phyloP scores from a whole-genome alignment of 352 stramenopile genomes.

The Globisporangium irregulare region DNA sequence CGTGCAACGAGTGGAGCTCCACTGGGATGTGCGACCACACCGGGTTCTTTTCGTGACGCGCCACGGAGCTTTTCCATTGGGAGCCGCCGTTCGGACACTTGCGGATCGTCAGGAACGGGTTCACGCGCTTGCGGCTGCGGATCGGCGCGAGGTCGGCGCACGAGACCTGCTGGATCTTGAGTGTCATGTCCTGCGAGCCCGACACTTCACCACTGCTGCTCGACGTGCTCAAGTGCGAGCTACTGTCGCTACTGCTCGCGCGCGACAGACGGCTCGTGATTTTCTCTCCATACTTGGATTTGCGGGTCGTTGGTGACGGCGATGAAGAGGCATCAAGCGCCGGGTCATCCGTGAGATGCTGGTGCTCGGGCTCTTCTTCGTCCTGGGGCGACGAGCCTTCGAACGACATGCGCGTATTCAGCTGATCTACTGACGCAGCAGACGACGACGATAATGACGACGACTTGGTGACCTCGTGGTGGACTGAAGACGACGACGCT shows the following conservation, averaged over 20 bases:
- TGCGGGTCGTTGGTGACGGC: neutral
- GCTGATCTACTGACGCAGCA: neutral
- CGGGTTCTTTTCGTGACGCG: constrained; percentile 36
- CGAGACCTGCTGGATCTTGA: constrained; percentile 39
- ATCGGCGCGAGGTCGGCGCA: constrained; percentile 41
- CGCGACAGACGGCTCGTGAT: constrained; percentile 7
- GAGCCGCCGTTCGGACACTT: constrained; percentile 23
- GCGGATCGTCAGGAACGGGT: constrained; percentile 50
- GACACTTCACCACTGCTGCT: constrained; percentile 11
- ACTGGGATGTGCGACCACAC: constrained; percentile 42
- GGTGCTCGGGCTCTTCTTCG: constrained; percentile 25
- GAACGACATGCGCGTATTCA: constrained; percentile 22
- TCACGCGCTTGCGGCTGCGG: constrained; percentile 52
- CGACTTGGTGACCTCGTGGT: constrained; percentile 10
- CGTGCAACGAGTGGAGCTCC: constrained; percentile 31
- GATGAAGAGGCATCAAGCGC: neutral
- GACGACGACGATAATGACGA: constrained; percentile 14
- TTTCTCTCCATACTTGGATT: constrained; percentile 9
- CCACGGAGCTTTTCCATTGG: constrained; percentile 47
- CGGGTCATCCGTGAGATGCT: constrained; percentile 17
- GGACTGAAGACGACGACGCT: neutral
- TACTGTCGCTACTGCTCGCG: constrained; percentile 15
- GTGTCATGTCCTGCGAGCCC: constrained; percentile 23
- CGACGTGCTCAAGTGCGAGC: constrained; percentile 18
- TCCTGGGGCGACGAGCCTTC: constrained; percentile 18